Conservation (phyloP, 2,329 filamentous ascomycete species). For the Aspergillus sp. region DNA sequence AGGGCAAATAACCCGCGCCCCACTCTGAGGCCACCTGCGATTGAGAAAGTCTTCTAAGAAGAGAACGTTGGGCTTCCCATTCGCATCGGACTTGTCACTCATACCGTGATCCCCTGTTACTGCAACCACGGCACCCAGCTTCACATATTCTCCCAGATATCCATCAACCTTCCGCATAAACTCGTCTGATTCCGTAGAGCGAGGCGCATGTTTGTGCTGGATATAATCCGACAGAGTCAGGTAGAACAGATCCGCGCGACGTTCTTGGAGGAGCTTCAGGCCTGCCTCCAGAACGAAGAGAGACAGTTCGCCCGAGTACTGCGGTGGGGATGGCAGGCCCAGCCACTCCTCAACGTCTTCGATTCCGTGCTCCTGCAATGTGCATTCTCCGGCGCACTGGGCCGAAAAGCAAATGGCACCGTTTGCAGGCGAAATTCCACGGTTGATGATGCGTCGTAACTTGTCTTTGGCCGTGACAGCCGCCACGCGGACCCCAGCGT, state of each 20-base stretch:
- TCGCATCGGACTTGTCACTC: slow-evolving; percentile 37
- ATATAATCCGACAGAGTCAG: slow-evolving; percentile 46
- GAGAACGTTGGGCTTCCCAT: slow-evolving; percentile 37
- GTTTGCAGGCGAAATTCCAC: slow-evolving; percentile 26
- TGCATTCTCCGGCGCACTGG: slow-evolving; percentile 29
- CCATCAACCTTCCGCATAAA: slow-evolving; percentile 25
- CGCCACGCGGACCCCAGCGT: slow-evolving; percentile 38
- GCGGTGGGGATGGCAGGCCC: slow-evolving; percentile 34
- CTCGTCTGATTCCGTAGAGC: slow-evolving; percentile 31
- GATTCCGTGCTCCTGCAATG: slow-evolving; percentile 34
- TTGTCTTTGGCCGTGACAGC: slow-evolving; percentile 48
- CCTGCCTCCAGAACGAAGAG: slow-evolving; percentile 45
- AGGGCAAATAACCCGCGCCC: slow-evolving; percentile 42
- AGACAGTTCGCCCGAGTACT: slow-evolving; percentile 46
- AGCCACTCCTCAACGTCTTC: slow-evolving; percentile 37
- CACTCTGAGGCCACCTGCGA: slow-evolving; percentile 26
- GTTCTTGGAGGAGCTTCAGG: slow-evolving; percentile 40
- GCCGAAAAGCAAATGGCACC: slow-evolving; percentile 41
- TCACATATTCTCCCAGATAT: slow-evolving; percentile 29
- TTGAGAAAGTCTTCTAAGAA: slow-evolving; percentile 41
- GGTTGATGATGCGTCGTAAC: slow-evolving; percentile 40
- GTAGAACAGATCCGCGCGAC: slow-evolving; percentile 41
- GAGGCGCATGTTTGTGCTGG: slow-evolving; percentile 45
- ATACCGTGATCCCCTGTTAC: slow-evolving; percentile 46
- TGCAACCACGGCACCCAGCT: slow-evolving; percentile 36